phyloP scores from a whole-genome alignment of 306 rosid genomes.

The Nissolia schottii region DNA sequence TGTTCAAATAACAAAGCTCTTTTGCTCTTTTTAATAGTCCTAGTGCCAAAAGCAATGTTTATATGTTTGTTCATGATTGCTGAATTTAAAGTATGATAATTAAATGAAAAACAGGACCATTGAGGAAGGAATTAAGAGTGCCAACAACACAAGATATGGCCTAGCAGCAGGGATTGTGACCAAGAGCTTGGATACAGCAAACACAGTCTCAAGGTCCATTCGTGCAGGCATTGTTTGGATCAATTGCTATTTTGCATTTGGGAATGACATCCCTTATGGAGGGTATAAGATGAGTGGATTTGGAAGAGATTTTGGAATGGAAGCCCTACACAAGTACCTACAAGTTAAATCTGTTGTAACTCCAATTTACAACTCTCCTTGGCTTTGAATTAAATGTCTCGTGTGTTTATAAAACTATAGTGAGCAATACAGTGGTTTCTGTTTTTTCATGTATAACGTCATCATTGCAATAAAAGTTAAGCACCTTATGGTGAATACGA shows the following conservation, averaged over 20 bases:
- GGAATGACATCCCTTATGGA: slow-evolving; percentile 54
- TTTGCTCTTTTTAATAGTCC: too few species aligned
- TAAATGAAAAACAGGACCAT: slow-evolving; percentile 40
- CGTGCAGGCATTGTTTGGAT: slow-evolving; percentile 70
- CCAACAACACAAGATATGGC: slow-evolving; percentile 58
- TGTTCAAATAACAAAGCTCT: too few species aligned
- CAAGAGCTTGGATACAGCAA: slow-evolving; percentile 54
- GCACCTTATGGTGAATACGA: background rate
- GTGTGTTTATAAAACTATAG: background rate
- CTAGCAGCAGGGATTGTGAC: slow-evolving; percentile 74
- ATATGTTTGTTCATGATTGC: background rate
- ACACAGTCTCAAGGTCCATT: slow-evolving; percentile 72
- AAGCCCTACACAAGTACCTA: slow-evolving; percentile 48
- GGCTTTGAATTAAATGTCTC: slow-evolving; percentile 51
- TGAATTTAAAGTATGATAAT: background rate
- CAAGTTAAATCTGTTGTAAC: slow-evolving; percentile 65
- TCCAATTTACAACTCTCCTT: slow-evolving; percentile 65
- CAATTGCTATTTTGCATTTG: slow-evolving; percentile 59
- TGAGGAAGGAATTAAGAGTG: slow-evolving; percentile 62
- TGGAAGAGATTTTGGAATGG: slow-evolving; percentile 60
- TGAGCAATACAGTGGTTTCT: background rate
- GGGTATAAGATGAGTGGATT: slow-evolving; percentile 77
- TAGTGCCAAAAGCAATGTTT: background rate
- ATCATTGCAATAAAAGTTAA: background rate
- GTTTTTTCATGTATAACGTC: background rate